Conservation (phyloP, 768 basidiomycete species). For the Russula earlei region DNA sequence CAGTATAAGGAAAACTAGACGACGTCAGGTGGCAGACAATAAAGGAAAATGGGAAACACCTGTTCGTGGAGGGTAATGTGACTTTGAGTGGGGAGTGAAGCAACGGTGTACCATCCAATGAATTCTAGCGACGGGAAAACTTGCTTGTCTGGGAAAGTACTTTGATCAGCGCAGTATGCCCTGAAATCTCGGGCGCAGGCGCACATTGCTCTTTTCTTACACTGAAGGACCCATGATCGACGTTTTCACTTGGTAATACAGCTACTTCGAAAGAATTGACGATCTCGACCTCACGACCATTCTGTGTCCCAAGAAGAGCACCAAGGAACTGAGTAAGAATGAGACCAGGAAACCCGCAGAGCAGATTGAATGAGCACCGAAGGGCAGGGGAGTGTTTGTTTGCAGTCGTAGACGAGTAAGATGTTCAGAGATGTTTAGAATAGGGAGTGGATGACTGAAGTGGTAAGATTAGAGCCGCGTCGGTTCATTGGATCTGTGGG, state of each 20-base stretch:
- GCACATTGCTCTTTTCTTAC: conserved; percentile 84
- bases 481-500: not conserved
- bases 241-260: conserved; percentile 44
- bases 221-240: conserved; percentile 76
- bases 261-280: conserved; percentile 94
- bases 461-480: not conserved
- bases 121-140: conserved; percentile 97
- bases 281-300: conserved; percentile 91
- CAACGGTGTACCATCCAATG: conserved; percentile 96
- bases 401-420: conserved; percentile 78
- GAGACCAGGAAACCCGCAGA: conserved; percentile 4
- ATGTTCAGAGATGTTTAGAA: conserved; percentile 95
- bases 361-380: conserved; percentile 38
- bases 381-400: conserved; percentile 47
- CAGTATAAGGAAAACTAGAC: conserved; percentile 72
- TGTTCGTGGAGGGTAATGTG: conserved; percentile 85
- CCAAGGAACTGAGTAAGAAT: conserved; percentile 61
- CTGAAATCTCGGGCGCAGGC: conserved; percentile 22
- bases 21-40: not conserved
- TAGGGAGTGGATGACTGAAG: conserved; percentile 85
- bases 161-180: not conserved
- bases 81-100: conserved; percentile 55
- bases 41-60: conserved; percentile 31
- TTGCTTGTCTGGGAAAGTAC: conserved; percentile 67
- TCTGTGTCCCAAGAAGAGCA: conserved; percentile 88